Base-by-base conservation (phyloP, 805 yeast genomes). In the Candida bentonensis region DNA sequence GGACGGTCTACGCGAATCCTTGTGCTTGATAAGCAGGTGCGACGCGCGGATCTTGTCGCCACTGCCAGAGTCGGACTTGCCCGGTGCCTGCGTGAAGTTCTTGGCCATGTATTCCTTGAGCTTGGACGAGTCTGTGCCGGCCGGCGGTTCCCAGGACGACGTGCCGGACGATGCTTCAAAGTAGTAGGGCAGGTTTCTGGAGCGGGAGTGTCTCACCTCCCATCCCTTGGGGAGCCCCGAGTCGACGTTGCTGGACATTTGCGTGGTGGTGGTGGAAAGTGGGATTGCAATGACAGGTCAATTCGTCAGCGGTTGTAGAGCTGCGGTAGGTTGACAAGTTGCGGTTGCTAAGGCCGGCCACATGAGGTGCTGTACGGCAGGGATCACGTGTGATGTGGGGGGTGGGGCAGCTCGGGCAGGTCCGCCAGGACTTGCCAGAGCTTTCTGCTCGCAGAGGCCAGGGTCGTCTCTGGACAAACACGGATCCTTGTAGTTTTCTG, bases 81-180 rank as follows among this genome's bases (percentile, higher is more conserved):
- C 46, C 55, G 51, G 40, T 41, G 51, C 43, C 41, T 50, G 52
- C 23, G 62, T 43, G 47, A 62, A 54, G 41, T 60, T 52, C 47
- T 60, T 61, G 39, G 69, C 64, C 49, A 84, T 63, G 62, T 83
- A 84, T 15, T 63, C 64, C 33, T 73, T 67, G 47, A 89, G 68
- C 52, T 68, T 66, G 1, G 63, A 76, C 15, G 70, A 58, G 53
- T 92, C 82, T 1, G 94, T 77, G 2, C 89, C 95, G 42, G 67
- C 74, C 2, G 98, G 98, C 9, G 94, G 83, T 45, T 80, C 88
- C 98, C 98, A 92, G 30, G 78, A 69, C 0, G 95, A 82, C 57
- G 79, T 79, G 40, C 76, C 72, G 1, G 87, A 77, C 36, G 69
- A 68, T 23, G 78, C 74, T 57, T 88, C 77, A 64, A 73, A 79